Conservation (phyloP, 2,329 filamentous ascomycete species). For the Pezizomycotina sp. region DNA sequence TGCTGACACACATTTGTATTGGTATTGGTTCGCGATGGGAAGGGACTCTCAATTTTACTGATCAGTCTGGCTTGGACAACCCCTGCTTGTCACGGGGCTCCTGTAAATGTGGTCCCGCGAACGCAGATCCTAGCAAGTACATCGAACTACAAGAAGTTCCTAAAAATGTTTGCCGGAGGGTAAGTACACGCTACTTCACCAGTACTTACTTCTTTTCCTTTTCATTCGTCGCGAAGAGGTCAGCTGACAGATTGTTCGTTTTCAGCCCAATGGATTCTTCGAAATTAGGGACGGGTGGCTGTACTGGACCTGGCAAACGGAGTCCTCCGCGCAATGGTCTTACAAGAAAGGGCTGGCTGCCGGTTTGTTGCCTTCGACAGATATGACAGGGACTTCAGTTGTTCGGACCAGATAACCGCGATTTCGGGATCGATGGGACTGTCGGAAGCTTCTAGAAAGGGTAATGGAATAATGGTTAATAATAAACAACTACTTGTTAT, state of each 20-base stretch:
- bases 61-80: conserved; percentile 41
- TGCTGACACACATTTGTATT: no score
- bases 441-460: no score
- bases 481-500: no score
- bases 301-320: conserved; percentile 97
- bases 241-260: conserved; percentile 3
- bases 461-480: no score
- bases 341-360: conserved; percentile 64
- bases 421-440: no score
- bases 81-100: conserved; percentile 53
- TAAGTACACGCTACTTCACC: no score
- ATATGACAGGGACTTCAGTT: conserved; percentile 54
- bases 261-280: conserved; percentile 67
- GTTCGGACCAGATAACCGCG: conserved; percentile 33
- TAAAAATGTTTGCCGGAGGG: conserved; percentile 72
- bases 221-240: not conserved
- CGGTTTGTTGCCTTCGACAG: conserved; percentile 62
- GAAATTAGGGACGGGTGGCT: conserved; percentile 95
- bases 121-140: conserved; percentile 54
- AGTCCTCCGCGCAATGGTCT: conserved; percentile 76
- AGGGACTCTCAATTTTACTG: conserved; percentile 60
- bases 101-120: conserved; percentile 63
- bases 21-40: conserved; percentile 80
- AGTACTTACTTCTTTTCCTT: conserved; percentile 1
- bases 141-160: conserved; percentile 62